Evolutionary conservation across 495 filamentous ascomycete genomes (phyloP), one percentile per base, ranked within the genome.

Genomic region (Neurospora sublineolata): DNA sequence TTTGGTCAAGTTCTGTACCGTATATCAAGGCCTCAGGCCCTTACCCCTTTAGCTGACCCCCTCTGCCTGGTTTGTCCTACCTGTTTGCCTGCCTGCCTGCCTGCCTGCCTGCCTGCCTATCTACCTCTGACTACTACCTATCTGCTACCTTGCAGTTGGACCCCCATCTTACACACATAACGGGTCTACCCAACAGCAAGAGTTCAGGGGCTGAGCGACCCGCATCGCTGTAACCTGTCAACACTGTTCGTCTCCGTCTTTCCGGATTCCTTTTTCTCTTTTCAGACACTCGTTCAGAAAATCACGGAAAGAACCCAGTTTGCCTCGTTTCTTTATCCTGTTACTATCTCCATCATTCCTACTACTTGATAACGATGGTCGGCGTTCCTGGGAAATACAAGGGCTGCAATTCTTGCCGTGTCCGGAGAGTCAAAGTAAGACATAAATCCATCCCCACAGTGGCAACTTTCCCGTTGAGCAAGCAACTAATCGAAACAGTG

Each of bases 321-420:
- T 23, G 9, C 36, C 37, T 20, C 58, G 23, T 58, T 20, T 18
- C 11, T 11, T 16, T 14, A 18, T n/a, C 3, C 23, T 23, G 1
- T 36, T 16, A 40, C 1, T 7, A 60, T 30, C 37, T 33, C 16
- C 27, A 36, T 44, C 18, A 20, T 36, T 44, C 44, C 16, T 46
- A 72, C 16, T 37, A 69, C 10, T 8, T 12, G 41, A n/a, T 14
- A 12, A 58, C 18, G 37, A 58, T 42, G 73, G 82, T 84, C 69
- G 82, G 82, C 40, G 82, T 84, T 37, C 82, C 81, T 14, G 82
- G 82, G 58, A 84, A 84, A 74, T 84, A 81, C 76, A 83, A 84
- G 73, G 82, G 82, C 4, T 83, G 82, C 75, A 82, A 83, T 77
- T 82, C 82, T 68, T 84, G 82, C 72, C 80, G 82, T 40, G 67